phyloP scores from a whole-genome alignment of 208 protist species.

The Acanthamoeba sp. region DNA sequence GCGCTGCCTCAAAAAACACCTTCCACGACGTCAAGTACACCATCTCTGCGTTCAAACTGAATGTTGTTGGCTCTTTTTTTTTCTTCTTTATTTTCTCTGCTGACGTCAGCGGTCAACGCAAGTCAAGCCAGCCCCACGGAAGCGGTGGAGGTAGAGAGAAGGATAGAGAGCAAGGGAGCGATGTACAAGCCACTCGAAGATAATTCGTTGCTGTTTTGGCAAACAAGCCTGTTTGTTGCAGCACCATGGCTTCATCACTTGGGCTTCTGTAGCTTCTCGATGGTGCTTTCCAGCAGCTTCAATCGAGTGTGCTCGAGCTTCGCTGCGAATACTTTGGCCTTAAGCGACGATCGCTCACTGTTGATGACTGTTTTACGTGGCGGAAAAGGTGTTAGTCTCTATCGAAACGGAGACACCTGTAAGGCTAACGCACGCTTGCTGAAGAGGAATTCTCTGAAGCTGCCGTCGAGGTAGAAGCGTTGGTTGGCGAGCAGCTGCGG shows the following conservation, averaged over 20 bases:
- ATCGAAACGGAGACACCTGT: neutral
- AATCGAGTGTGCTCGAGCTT: constrained; percentile 48
- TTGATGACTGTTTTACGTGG: constrained; percentile 17
- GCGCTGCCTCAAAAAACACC: constrained; percentile 60
- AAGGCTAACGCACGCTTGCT: constrained; percentile 33
- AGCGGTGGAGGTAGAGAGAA: too few species aligned
- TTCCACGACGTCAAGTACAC: constrained; percentile 70
- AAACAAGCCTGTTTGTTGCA: too few species aligned
- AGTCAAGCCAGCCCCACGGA: too few species aligned
- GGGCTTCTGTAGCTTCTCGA: constrained; percentile 37
- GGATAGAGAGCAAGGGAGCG: too few species aligned
- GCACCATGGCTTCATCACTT: neutral
- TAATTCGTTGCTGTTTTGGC: too few species aligned
- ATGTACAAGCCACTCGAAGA: too few species aligned
- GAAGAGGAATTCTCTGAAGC: constrained; percentile 72
- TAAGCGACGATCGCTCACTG: constrained; percentile 46
- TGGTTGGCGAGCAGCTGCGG: constrained; percentile 7
- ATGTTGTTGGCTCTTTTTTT: too few species aligned
- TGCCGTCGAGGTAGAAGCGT: constrained; percentile 14
- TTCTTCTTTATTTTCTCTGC: too few species aligned
- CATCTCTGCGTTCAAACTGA: neutral
- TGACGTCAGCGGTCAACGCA: too few species aligned
- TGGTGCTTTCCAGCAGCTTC: neutral
- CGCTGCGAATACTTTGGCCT: constrained; percentile 62
- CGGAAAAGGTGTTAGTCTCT: too few species aligned